phyloP scores from a whole-genome alignment of 768 basidiomycete genomes.

The Boletus subparvulus region DNA sequence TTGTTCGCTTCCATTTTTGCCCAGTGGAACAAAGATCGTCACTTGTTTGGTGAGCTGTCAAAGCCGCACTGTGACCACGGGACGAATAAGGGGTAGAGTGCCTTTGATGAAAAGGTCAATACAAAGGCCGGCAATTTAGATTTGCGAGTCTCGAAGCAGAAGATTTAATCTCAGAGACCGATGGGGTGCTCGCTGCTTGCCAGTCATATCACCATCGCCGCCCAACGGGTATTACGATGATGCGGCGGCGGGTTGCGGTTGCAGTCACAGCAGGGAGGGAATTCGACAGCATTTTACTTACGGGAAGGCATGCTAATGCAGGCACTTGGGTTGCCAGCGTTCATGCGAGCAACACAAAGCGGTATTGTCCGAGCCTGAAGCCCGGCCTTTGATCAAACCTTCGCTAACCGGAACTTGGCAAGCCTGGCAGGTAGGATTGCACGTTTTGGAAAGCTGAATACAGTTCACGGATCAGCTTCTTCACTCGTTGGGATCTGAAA shows the following conservation, averaged over 20 bases:
- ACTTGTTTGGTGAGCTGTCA: slow-evolving; percentile 13
- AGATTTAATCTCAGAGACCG: slow-evolving; percentile 19
- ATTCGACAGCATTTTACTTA: slow-evolving; percentile 18
- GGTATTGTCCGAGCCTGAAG: slow-evolving; percentile 14
- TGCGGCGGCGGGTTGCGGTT: slow-evolving; percentile 15
- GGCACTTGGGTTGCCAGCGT: slow-evolving; percentile 15
- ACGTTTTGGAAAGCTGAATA: slow-evolving; percentile 10
- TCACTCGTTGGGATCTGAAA: slow-evolving; percentile 4
- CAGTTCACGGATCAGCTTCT: slow-evolving; percentile 11
- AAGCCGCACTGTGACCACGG: slow-evolving; percentile 8
- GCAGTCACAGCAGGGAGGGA: slow-evolving; percentile 13
- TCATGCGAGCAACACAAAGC: slow-evolving; percentile 17
- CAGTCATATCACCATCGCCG: slow-evolving; percentile 4
- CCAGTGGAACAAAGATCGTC: slow-evolving; percentile 19
- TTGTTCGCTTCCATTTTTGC: slow-evolving; percentile 25
- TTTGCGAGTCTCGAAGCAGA: slow-evolving; percentile 11
- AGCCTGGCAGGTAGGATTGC: neutral
- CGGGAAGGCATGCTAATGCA: slow-evolving; percentile 14
- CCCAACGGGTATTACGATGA: slow-evolving; percentile 13
- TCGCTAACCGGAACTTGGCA: slow-evolving; percentile 13
- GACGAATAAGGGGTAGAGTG: slow-evolving; percentile 1
- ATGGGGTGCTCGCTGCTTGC: neutral
- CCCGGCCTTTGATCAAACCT: slow-evolving; percentile 8
- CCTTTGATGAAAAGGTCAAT: slow-evolving; percentile 17
- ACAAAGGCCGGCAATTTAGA: slow-evolving; percentile 18